Evolutionary conservation across 441 rosid species (phyloP), one percentile per base, ranked within the genome.

Genomic region (Pelargonium fulgidum): DNA sequence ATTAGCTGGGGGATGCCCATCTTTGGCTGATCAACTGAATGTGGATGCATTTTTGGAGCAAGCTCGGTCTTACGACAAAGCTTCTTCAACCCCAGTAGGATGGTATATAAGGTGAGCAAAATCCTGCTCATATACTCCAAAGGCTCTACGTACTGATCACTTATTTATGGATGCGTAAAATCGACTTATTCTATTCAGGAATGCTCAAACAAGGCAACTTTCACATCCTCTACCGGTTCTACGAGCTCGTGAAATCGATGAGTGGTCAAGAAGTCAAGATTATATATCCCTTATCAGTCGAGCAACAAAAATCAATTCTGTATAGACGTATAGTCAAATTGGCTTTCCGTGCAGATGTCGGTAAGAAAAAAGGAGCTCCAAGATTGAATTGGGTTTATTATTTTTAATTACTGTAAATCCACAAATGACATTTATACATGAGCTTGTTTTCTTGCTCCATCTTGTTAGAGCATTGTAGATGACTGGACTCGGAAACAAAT

Each of bases 201-300:
- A 93, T 77, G 96, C 97, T 81, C 99, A 91, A 87, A 93, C 92
- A 2, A 86, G 93, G 76, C 92, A 91, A 78, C 83, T 93, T 62
- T 93, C 96, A 20, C 99, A 91, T 75, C 99, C 99, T 47, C 77
- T 91, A 73, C 99, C 99, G 3, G 97, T 93, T 79, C 91, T 93
- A 16, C 96, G 96, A 47, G 99, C 99, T 50, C 93, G 95, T 63
- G 96, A 93, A 83, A 87, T 91, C 65, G 99, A 91, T 73, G 92
- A 87, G 44, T 93, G 97, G 99, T 91, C 99, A 22, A 87, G 91
- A 81, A 88, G 93, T 84, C 76, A 44, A 39, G 93, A 86, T n/a
- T 93, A 91, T 73, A 80, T 39, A 52, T 67, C 68, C 70, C 92
- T 93, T 77, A 81, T 93, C 76, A 83, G 79, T 70, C 88, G 85